Evolutionary conservation across 148 eudicot genomes (phyloP).

Genomic region (Spergularia marina): DNA sequence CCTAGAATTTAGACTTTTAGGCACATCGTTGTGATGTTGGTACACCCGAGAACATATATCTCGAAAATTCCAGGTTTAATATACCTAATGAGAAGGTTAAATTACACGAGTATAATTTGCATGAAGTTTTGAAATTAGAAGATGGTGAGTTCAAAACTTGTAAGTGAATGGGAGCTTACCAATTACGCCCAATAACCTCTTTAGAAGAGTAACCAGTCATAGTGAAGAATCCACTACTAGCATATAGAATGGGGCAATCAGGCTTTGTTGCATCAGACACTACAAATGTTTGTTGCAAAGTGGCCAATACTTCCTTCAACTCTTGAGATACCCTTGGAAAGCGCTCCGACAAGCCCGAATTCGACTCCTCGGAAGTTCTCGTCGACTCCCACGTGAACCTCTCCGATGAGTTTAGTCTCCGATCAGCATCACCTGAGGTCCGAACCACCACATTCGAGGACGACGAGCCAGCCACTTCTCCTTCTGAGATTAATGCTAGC

Average conservation of each 20-base stretch:
- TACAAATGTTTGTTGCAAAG: conserved; percentile 90
- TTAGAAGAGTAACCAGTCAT: conserved; percentile 92
- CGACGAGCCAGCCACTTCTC: conserved; percentile 4
- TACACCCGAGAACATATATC: too few relatives aligned
- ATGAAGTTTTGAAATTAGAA: too few relatives aligned
- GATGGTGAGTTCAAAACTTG: too few relatives aligned
- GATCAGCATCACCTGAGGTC: conserved; percentile 30
- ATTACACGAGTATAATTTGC: too few relatives aligned
- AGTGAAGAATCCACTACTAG: conserved; percentile 86
- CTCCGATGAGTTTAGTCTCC: conserved; percentile 36
- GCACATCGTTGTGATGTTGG: too few relatives aligned
- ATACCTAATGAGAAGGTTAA: too few relatives aligned
- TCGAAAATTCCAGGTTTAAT: too few relatives aligned
- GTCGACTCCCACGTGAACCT: conserved; percentile 22
- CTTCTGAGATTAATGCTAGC: conserved; percentile 28
- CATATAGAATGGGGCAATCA: conserved; percentile 83
- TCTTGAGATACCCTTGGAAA: conserved; percentile 81
- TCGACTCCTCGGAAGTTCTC: conserved; percentile 55
- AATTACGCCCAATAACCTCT: conserved; percentile 82
- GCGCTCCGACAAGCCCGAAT: conserved; percentile 11
- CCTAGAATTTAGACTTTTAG: too few relatives aligned
- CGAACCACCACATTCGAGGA: conserved; percentile 26
- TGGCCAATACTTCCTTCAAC: conserved; percentile 76
- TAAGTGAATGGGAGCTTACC: conserved; percentile 41
- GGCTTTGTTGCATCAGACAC: conserved; percentile 96